A percentile compares a stretch with the other conserved stretches of the same genome.
Evolutionary conservation across 164 flowering plant species (phyloP).

Genomic region (Magnolia officinalis): DNA sequence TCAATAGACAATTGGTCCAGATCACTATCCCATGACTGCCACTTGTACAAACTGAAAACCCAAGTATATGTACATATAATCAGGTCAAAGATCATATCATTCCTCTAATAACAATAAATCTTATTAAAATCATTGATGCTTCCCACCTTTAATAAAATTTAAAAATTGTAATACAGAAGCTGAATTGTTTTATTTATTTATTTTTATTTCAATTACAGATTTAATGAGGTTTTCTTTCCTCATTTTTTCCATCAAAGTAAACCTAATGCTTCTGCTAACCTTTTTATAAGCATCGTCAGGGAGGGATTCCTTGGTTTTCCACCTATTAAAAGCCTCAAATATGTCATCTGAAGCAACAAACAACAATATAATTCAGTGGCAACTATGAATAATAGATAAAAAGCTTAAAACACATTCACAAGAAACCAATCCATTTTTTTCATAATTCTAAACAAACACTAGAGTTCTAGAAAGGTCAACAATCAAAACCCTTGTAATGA

Average conservation of each 20-base stretch:
- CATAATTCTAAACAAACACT: not conserved
- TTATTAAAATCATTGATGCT: not conserved
- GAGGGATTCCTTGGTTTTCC: constrained; percentile 60
- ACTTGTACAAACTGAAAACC: no score
- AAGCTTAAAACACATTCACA: not conserved
- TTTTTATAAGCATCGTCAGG: constrained; percentile 78
- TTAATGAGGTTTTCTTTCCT: not conserved
- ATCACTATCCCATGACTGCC: no score
- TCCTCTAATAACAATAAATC: no score
- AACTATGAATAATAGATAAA: not conserved
- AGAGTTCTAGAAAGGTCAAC: not conserved
- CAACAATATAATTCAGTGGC: not conserved
- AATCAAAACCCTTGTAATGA: not conserved
- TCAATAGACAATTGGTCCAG: no score
- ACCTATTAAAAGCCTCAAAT: constrained; percentile 63
- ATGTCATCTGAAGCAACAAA: constrained; percentile 56
- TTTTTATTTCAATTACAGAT: no score
- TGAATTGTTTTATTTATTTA: no score
- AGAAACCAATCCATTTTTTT: not conserved
- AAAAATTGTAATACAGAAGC: not conserved
- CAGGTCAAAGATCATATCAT: no score
- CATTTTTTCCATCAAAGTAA: not conserved
- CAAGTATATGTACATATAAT: no score
- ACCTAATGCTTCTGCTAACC: constrained; percentile 33
- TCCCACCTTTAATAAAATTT: not conserved